These are phyloP conservation scores for Linanthus parryae DNA, from an alignment of 148 eudicot genomes.

Conservation along the genomic window DNA sequence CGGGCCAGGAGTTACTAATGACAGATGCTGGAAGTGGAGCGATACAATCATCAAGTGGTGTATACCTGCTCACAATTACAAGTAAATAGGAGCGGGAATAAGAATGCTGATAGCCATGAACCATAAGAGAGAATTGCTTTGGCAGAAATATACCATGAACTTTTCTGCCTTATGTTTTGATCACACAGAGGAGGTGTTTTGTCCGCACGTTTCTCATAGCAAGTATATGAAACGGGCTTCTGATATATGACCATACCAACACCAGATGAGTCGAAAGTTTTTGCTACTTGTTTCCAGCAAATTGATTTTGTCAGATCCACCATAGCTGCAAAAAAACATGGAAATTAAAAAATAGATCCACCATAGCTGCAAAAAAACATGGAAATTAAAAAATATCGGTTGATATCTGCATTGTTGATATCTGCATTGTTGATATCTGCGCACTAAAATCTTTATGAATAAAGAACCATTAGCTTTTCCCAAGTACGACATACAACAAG, in stretches of 20 bases:
- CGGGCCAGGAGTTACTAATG: conserved; percentile 53
- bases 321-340: conserved; percentile 42
- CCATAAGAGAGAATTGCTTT: too few relatives aligned
- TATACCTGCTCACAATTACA: conserved; percentile 47
- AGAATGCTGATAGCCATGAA: too few relatives aligned
- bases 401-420: too few relatives aligned
- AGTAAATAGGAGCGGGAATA: too few relatives aligned
- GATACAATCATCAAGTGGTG: conserved; percentile 71
- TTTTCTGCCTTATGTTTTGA: conserved; percentile 27
- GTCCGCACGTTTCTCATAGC: conserved; percentile 48
- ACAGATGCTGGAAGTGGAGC: conserved; percentile 34
- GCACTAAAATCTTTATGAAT: too few relatives aligned
- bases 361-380: conserved; percentile 46
- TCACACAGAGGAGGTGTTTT: conserved; percentile 68
- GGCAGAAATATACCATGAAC: conserved; percentile 74
- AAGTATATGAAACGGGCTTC: conserved; percentile 70
- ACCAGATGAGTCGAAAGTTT: conserved; percentile 29
- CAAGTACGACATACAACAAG: too few relatives aligned
- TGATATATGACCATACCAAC: conserved; percentile 70
- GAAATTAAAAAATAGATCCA: conserved; percentile 9
- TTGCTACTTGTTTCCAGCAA: conserved; percentile 60
- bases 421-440: too few relatives aligned
- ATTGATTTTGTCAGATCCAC: conserved; percentile 49
- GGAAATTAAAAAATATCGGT: too few relatives aligned
- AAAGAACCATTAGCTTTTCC: too few relatives aligned